Conservation (phyloP, 1,284 basidiomycete genomes). For the Tylopilus sp. region DNA sequence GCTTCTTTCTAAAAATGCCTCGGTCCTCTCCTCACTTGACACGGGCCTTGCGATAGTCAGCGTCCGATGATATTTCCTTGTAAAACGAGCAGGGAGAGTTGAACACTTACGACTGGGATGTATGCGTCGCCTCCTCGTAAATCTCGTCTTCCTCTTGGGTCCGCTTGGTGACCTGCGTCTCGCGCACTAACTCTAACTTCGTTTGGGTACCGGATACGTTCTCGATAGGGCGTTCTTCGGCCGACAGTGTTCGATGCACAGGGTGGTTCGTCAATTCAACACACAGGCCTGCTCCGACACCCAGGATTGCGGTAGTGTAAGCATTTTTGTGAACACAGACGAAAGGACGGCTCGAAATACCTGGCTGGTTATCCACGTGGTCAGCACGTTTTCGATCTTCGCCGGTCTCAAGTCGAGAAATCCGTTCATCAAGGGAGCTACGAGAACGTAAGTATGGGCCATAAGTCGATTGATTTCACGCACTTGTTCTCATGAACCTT, state of each 20-base stretch:
- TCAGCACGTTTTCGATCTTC: background rate
- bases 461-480: background rate
- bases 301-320: background rate
- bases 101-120: slow-evolving; percentile 8
- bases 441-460: background rate
- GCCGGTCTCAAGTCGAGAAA: background rate
- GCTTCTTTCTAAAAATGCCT: background rate
- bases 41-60: background rate
- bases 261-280: background rate
- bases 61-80: background rate
- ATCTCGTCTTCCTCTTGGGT: background rate
- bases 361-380: background rate
- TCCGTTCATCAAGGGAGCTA: background rate
- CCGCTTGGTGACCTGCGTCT: background rate
- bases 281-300: background rate
- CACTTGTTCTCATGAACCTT: background rate
- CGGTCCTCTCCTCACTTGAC: background rate
- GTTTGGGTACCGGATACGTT: background rate
- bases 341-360: background rate
- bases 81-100: background rate
- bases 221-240: background rate
- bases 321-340: background rate
- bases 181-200: background rate
- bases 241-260: background rate
- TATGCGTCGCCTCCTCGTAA: background rate